These are phyloP conservation scores for Alternaria sp. DNA, from an alignment of 2,329 filamentous ascomycete genomes.

Conservation along the genomic window DNA sequence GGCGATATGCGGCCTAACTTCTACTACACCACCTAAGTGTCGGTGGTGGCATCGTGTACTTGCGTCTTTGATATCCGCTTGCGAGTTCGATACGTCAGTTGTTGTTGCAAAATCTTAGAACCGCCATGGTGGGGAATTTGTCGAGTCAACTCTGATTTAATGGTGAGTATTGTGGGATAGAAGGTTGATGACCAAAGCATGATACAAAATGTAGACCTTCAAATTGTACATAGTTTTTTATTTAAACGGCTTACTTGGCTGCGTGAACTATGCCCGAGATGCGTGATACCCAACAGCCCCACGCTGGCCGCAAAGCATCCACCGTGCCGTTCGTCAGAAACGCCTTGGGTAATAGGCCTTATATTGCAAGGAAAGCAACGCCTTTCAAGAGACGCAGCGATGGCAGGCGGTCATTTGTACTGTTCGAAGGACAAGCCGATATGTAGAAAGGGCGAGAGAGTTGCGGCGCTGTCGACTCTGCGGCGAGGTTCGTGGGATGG, in stretches of 20 bases:
- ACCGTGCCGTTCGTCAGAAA: conserved; percentile 8
- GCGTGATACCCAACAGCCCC: background rate
- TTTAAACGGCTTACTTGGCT: background rate
- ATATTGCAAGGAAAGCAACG: background rate
- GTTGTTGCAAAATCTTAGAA: background rate
- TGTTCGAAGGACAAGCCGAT: background rate
- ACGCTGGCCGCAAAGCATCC: background rate
- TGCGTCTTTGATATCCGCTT: background rate
- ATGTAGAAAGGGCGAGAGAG: background rate
- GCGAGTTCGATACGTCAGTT: background rate
- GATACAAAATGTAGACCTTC: no score
- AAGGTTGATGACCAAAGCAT: background rate
- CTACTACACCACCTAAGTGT: conserved; percentile 67
- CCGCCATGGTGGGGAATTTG: background rate
- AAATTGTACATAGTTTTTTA: background rate
- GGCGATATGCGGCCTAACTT: conserved; percentile 77
- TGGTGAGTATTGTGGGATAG: conserved; percentile 1
- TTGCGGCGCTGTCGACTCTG: background rate
- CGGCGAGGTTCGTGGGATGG: background rate
- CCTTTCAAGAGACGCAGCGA: no score
- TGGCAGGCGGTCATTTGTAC: background rate
- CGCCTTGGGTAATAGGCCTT: no score
- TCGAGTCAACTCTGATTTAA: background rate
- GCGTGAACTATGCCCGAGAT: background rate
- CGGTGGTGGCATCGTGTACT: background rate